Conservation (phyloP, 768 basidiomycete genomes). For the Pisolithus orientalis region DNA sequence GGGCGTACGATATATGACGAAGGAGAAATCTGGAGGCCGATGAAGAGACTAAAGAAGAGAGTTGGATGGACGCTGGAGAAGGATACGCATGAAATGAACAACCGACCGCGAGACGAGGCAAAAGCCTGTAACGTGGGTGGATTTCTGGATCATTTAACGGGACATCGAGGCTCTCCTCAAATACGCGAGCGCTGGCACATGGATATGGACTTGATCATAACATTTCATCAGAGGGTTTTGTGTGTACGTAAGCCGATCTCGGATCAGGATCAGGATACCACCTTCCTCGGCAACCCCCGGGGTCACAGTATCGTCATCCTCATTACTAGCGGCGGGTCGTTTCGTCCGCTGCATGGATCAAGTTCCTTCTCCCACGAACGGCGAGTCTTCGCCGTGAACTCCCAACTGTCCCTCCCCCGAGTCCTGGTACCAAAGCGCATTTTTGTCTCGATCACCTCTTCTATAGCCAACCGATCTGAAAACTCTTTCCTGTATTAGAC, state of each 20-base stretch:
- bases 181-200: conserved; percentile 21
- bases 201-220: conserved; percentile 21
- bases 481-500: too few species aligned
- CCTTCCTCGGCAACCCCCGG: conserved; percentile 9
- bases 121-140: conserved; percentile 6
- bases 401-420: neutral
- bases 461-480: too few species aligned
- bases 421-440: neutral
- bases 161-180: conserved; percentile 23
- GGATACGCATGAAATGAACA: conserved; percentile 23
- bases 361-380: conserved; percentile 22
- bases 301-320: conserved; percentile 25
- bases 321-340: conserved; percentile 13
- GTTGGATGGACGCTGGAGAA: conserved; percentile 18
- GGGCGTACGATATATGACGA: conserved; percentile 7
- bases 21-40: neutral
- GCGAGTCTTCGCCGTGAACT: conserved; percentile 17
- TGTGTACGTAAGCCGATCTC: conserved; percentile 7
- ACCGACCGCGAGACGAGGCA: conserved; percentile 1
- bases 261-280: neutral
- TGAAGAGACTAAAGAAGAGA: conserved; percentile 4
- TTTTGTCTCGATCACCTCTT: neutral
- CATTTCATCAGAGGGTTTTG: conserved; percentile 10
- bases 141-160: conserved; percentile 24
- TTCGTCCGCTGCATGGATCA: neutral